Conservation (phyloP, 768 basidiomycete species). For the Rhizopogon vulgaris region DNA sequence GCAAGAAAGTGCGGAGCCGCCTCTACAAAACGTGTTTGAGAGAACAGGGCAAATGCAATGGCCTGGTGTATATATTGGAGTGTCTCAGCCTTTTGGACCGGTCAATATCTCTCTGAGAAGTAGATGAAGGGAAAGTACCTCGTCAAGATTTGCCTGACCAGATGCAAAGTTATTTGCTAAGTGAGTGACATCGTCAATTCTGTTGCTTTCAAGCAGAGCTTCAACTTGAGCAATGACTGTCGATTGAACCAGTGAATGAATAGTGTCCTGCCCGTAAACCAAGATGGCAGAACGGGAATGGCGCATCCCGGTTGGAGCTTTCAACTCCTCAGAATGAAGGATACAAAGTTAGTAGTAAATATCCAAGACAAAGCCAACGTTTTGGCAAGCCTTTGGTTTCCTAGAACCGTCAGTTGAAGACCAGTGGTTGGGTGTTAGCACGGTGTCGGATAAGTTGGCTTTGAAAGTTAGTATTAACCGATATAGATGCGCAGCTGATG, state of each 20-base stretch:
- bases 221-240: constrained; percentile 71
- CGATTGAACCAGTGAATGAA: constrained; percentile 64
- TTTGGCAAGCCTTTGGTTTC: not conserved
- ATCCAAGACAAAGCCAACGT: not conserved
- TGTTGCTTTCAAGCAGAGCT: constrained; percentile 56
- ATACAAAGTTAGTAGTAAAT: not conserved
- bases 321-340: not conserved
- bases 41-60: constrained; percentile 73
- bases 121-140: not conserved
- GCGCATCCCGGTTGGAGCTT: constrained; percentile 11
- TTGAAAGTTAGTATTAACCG: no score
- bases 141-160: constrained; percentile 38
- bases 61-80: constrained; percentile 76
- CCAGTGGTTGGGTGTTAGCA: no score
- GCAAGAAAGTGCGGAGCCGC: constrained; percentile 73
- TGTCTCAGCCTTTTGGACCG: constrained; percentile 47
- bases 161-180: constrained; percentile 55
- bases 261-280: constrained; percentile 50
- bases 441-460: no score
- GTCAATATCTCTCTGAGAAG: constrained; percentile 6
- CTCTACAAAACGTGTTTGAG: constrained; percentile 77
- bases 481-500: no score
- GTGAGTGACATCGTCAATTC: constrained; percentile 57
- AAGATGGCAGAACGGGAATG: constrained; percentile 60
- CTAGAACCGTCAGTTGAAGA: no score